A percentile compares a stretch with the other conserved stretches of the same genome.
phyloP scores from a whole-genome alignment of 331 rosid genomes.

The Ulmus americana region DNA sequence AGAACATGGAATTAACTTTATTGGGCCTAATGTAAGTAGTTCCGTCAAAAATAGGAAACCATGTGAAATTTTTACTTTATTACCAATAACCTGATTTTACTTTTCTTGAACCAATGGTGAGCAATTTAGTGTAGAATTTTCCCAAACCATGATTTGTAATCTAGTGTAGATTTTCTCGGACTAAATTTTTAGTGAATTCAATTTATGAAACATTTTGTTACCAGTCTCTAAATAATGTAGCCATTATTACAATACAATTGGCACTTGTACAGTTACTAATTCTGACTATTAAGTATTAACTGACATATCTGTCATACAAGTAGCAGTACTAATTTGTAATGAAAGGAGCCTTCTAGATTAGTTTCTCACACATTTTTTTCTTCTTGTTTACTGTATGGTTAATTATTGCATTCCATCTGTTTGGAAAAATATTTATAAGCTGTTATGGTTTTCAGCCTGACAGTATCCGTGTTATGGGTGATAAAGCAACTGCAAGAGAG shows the following conservation, averaged over 20 bases:
- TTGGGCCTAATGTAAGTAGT: conserved; percentile 82
- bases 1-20: conserved; percentile 85
- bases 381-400: not conserved
- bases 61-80: not conserved
- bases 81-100: not conserved
- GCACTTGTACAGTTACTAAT: not conserved
- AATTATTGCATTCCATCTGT: not conserved
- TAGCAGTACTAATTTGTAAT: not conserved
- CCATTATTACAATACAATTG: no score
- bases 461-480: conserved; percentile 95
- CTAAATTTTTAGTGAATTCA: not conserved
- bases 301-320: not conserved
- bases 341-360: not conserved
- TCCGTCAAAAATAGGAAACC: conserved; percentile 6
- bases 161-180: no score
- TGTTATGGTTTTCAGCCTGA: conserved; percentile 58
- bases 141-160: no score
- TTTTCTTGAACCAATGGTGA: no score
- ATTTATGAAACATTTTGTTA: not conserved
- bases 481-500: conserved; percentile 91
- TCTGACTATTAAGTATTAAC: not conserved
- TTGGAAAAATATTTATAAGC: conserved; percentile 13
- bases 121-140: no score
- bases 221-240: no score
- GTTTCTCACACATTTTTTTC: not conserved